Percentiles rank a stretch among this genome's conserved stretches.
These are phyloP conservation scores for Collybiopsis confluens DNA, from an alignment of 768 basidiomycete species.

Conservation along the genomic window DNA sequence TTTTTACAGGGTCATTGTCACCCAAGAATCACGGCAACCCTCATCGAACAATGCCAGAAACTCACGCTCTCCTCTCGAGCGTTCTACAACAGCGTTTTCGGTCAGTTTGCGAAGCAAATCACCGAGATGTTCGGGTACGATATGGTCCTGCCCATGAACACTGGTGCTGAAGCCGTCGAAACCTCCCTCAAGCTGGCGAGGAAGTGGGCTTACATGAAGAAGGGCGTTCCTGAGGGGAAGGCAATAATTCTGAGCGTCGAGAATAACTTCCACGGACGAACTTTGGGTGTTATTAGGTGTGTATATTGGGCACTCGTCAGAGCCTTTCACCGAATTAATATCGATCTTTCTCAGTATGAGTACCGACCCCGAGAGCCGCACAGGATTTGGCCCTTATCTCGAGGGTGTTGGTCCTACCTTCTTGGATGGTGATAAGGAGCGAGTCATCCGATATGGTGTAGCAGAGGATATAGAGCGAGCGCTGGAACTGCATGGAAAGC, in stretches of 20 bases:
- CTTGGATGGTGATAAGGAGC: constrained; percentile 44
- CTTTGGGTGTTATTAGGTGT: constrained; percentile 80
- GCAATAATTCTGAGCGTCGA: constrained; percentile 83
- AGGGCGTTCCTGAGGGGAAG: constrained; percentile 73
- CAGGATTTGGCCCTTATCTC: constrained; percentile 90
- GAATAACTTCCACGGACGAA: constrained; percentile 96
- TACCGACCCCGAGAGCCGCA: constrained; percentile 87
- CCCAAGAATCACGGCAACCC: constrained; percentile 77
- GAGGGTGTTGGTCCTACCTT: constrained; percentile 79
- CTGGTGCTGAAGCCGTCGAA: constrained; percentile 97
- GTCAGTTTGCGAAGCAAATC: constrained; percentile 82
- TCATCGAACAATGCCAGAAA: constrained; percentile 80
- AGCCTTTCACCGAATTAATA: constrained; percentile 10
- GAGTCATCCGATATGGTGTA: constrained; percentile 78
- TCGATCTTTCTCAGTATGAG: constrained; percentile 60
- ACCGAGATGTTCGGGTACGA: constrained; percentile 87
- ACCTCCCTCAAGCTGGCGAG: constrained; percentile 93
- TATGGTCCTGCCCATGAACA: constrained; percentile 98
- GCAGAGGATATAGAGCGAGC: constrained; percentile 80
- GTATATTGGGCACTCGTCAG: constrained; percentile 13
- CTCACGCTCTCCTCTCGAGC: constrained; percentile 94
- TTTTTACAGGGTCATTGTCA: constrained; percentile 78
- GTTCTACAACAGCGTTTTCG: constrained; percentile 92
- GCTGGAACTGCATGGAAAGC: constrained; percentile 71
- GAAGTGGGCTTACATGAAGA: constrained; percentile 95